Conservation (phyloP, 495 filamentous ascomycete genomes). For the Gamarada debralockiae region DNA sequence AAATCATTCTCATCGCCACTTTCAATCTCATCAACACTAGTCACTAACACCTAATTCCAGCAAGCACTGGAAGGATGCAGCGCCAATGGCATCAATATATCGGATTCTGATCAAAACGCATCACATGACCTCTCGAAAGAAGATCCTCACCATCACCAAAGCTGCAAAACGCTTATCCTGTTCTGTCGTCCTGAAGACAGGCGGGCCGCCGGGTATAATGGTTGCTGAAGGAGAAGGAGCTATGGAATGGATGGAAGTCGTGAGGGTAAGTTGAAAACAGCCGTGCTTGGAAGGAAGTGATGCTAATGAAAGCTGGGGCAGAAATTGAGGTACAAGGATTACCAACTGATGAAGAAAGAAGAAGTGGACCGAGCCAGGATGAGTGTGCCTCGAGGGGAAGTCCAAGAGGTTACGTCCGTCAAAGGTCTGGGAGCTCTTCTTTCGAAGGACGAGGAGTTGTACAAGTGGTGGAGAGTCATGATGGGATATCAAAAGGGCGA, state of each 20-base stretch:
- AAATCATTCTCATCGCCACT: no score
- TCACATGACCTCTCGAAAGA: slow-evolving; percentile 69
- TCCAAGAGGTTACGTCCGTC: slow-evolving; percentile 16
- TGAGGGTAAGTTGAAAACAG: slow-evolving; percentile 33
- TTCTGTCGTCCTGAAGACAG: slow-evolving; percentile 53
- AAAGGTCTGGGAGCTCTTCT: slow-evolving; percentile 17
- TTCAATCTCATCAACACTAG: no score
- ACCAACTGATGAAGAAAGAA: neutral
- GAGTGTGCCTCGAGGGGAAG: slow-evolving; percentile 6
- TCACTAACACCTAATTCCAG: no score
- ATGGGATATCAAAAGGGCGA: slow-evolving; percentile 20
- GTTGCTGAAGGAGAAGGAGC: slow-evolving; percentile 54
- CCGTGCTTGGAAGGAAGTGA: neutral
- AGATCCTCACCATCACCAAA: slow-evolving; percentile 52
- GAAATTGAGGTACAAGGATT: slow-evolving; percentile 25
- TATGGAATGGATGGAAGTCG: slow-evolving; percentile 51
- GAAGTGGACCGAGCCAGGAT: neutral
- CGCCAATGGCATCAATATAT: slow-evolving; percentile 26
- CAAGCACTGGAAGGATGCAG: no score
- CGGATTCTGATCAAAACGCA: slow-evolving; percentile 63
- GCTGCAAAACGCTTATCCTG: slow-evolving; percentile 49
- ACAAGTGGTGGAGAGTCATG: slow-evolving; percentile 17
- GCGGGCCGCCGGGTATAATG: slow-evolving; percentile 61
- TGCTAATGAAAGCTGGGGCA: slow-evolving; percentile 5
- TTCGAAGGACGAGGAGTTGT: slow-evolving; percentile 12